Evolutionary conservation across 805 yeast genomes (phyloP).

Genomic region (Nakazawaea sp.): DNA sequence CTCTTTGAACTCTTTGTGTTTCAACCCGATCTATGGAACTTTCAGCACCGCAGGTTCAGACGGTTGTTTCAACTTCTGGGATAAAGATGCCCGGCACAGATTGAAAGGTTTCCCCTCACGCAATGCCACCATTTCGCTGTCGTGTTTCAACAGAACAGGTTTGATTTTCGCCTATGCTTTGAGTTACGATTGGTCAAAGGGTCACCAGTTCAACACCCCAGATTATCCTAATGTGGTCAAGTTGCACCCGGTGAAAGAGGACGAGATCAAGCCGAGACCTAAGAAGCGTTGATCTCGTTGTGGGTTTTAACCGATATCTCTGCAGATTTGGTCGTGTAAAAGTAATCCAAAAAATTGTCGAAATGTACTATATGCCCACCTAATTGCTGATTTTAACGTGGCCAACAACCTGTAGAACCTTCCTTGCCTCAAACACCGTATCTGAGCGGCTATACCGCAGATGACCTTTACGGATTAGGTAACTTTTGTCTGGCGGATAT

Average conservation of each 20-base stretch:
- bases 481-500: too few relatives aligned
- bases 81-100: conserved; percentile 84
- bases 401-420: too few relatives aligned
- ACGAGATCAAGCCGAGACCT: conserved; percentile 64
- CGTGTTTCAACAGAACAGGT: conserved; percentile 80
- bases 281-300: conserved; percentile 18
- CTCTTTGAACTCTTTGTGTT: conserved; percentile 71
- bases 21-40: conserved; percentile 89
- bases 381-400: too few relatives aligned
- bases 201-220: conserved; percentile 69
- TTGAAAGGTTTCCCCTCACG: conserved; percentile 72
- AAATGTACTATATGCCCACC: too few relatives aligned
- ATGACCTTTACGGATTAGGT: too few relatives aligned
- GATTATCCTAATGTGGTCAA: conserved; percentile 72
- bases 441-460: too few relatives aligned
- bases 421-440: too few relatives aligned
- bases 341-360: too few relatives aligned
- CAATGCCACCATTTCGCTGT: conserved; percentile 62
- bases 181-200: conserved; percentile 94
- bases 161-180: conserved; percentile 83
- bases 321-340: too few relatives aligned
- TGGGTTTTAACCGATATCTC: too few relatives aligned
- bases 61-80: conserved; percentile 94
- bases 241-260: conserved; percentile 80
- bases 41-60: conserved; percentile 93